Conservation (phyloP, 1,139 yeast genomes). For the Trichomonascaceae sp. region DNA sequence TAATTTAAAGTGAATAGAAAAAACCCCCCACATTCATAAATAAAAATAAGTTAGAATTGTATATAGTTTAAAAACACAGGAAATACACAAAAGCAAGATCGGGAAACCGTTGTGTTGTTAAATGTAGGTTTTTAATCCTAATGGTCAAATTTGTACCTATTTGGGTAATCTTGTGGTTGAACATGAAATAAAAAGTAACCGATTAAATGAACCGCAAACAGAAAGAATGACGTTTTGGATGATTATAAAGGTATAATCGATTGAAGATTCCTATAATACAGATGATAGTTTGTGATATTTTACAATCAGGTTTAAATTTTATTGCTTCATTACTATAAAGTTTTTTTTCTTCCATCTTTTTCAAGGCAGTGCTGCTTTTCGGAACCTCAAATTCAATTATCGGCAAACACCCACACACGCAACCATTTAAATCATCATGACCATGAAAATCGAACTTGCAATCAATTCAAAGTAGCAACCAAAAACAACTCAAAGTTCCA, state of each 20-base stretch:
- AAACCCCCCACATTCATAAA: neutral
- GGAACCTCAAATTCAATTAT: neutral
- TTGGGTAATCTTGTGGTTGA: neutral
- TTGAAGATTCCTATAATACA: neutral
- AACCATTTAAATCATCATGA: neutral
- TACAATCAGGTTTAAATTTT: no score
- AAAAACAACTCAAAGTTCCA: neutral
- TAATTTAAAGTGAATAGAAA: no score
- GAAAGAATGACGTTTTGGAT: neutral
- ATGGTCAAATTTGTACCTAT: neutral
- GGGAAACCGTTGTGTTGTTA: neutral
- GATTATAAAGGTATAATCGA: no score
- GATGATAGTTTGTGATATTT: no score
- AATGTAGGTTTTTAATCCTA: neutral
- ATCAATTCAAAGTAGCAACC: neutral
- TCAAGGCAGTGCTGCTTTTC: neutral
- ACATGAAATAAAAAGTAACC: neutral
- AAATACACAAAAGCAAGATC: neutral
- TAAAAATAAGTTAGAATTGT: neutral
- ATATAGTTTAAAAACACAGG: neutral
- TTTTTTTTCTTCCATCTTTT: neutral
- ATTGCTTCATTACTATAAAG: neutral
- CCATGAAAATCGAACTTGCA: neutral
- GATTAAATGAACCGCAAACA: neutral
- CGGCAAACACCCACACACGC: neutral